These are phyloP conservation scores for Barnettozyma populi DNA, from an alignment of 805 yeast genomes.

Conservation along the genomic window DNA sequence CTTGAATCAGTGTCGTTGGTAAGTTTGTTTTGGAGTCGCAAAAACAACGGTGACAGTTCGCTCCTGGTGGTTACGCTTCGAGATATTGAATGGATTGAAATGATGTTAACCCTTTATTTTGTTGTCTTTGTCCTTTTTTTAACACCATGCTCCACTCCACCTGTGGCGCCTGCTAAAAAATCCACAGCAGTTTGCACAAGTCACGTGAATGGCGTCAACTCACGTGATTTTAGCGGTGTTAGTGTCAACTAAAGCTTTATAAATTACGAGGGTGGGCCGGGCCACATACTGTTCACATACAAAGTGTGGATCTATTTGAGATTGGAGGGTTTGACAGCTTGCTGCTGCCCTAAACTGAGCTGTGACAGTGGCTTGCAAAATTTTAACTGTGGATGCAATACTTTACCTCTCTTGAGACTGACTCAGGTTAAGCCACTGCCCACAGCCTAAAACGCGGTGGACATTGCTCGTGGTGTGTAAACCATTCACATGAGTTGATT, in stretches of 20 bases:
- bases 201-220: constrained; percentile 8
- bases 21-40: too few relatives aligned
- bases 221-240: constrained; percentile 10
- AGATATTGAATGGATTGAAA: not conserved
- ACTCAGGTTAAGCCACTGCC: too few relatives aligned
- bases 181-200: not conserved
- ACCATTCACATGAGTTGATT: too few relatives aligned
- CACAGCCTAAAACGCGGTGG: too few relatives aligned
- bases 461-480: too few relatives aligned
- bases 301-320: not conserved
- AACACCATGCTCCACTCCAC: not conserved
- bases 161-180: not conserved
- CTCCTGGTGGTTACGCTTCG: too few relatives aligned
- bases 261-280: not conserved
- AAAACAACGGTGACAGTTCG: not conserved
- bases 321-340: not conserved
- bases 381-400: not conserved
- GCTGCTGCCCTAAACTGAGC: too few relatives aligned
- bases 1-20: not conserved
- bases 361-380: too few relatives aligned
- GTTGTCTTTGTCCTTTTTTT: not conserved
- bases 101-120: not conserved
- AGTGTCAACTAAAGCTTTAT: not conserved
- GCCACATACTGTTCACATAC: not conserved
- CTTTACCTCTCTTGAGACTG: too few relatives aligned